Base-by-base conservation (phyloP, 805 yeast species). In the Myxozyma monticola region DNA sequence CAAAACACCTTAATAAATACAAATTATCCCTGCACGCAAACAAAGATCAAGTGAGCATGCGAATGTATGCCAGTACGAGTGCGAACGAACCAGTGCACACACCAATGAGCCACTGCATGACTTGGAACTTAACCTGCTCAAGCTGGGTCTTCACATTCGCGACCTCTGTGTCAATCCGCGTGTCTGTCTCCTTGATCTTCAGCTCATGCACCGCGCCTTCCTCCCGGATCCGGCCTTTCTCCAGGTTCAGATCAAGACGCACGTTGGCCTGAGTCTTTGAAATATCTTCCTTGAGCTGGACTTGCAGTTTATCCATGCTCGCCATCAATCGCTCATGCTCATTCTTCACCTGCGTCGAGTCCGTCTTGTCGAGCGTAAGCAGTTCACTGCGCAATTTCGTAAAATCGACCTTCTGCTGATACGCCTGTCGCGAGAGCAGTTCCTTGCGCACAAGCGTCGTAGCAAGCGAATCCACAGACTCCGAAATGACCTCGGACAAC, bases 51-150 rank as follows among this genome's bases (percentile, higher is more conserved):
- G 88, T 80, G 43, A 88, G 72, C 60, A 93, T 74, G 62, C 99
- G 77, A 42, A 90, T 87, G 67, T 93, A 93, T 1, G 98, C 97
- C 61, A 91, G 71, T 44, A 93, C 85, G 51, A 93, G 76, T 12
- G 98, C 98, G 70, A 91, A 88, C 1, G 97, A 87, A 85, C 98
- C 99, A 1, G 98, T 90, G 65, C 96, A 87, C 17, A 93, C 97
- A 75, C 98, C 98, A 62, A 93, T 88, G 57, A 93, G 77, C 99
- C 99, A 93, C 70, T 93, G 99, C 83, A 89, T 80, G 42, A 93
- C 97, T 67, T 93, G 97, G 1, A 96, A 88, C 71, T 93, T 93
- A 28, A 91, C 96, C 37, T 88, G 82, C 64, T 93, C 96, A 59
- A 93, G 89, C 69, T 91, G 96, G 76, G 90, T 87, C 68, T 87